Evolutionary conservation across 805 yeast genomes (phyloP), one percentile per base, ranked within the genome.

Genomic region (Starmerella geochares): DNA sequence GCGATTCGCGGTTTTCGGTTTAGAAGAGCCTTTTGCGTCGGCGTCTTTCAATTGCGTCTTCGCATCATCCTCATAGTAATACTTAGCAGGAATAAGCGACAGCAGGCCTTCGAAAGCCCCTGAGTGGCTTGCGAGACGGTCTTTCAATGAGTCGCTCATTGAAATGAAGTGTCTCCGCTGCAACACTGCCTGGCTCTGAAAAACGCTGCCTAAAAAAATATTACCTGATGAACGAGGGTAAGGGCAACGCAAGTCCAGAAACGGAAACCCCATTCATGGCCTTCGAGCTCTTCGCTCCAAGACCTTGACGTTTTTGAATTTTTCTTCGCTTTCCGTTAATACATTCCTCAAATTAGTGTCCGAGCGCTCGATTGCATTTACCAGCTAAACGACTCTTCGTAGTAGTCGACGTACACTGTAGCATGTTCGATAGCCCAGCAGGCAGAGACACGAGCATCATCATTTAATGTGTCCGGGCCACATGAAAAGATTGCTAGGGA

Each of bases 1-100:
- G 56, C 72, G 77, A 19, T 72, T 66, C 57, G 85, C 86, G 32
- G 47, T 52, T 7, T 33, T 44, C 2, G 19, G 33, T 4, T 14
- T 24, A 21, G 28, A 25, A 27, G 78, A 25, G 67, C 80, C 86
- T 69, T 80, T 84, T 11, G 14, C 44, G 23, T 14, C 16, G 8
- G 44, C 16, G 4, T n/a, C 33, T 23, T 81, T 80, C 96, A 96
- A 88, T 67, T 90, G 96, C 47, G 81, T 81, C 59, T 82, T 80
- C 2, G 90, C 81, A 51, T 85, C 90, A 35, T 84, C 95, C 65
- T 88, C 96, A 64, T 85, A 87, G 65, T 90, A 90, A 62, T 83
- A 87, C 62, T 87, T 86, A 2, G 96, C 95, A 3, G 97, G 96
- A 51, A 90, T 88, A 65, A 90, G 71, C 19, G 96, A 86, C 52